Evolutionary conservation across 2,329 filamentous ascomycete species (phyloP), one percentile per base, ranked within the genome.

Genomic region (Beauveria scarabaeidicola): DNA sequence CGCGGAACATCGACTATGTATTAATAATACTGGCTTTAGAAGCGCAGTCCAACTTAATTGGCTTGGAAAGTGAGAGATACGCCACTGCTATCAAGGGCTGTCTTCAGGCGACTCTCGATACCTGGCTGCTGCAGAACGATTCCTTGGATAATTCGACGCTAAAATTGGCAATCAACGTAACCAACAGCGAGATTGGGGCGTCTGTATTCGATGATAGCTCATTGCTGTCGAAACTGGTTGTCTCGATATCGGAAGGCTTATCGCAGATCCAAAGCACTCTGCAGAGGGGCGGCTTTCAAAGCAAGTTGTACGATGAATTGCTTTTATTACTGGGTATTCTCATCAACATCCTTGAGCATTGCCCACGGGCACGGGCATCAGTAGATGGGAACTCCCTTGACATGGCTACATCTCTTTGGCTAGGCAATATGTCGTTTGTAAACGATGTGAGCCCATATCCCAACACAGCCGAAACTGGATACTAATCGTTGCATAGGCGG

Each of bases 341-440:
- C 73, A 96, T 96, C 71, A 97, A 97, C 67, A 82, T 97, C 58
- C 83, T 90, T 9, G 91, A 96, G 70, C 87, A 90, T 68, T 91
- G 86, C 67, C 77, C 84, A 17, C 71, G 78, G 23, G 86, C 88
- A 13, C 79, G 86, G 57, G 70, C 74, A 19, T 70, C 69, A 6
- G 61, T 75, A 3, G 65, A 66, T 0, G 64, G 63, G 10, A 63
- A 63, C 67, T 76, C 83, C 8, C 72, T 91, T 40, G 79, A 85
- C 52, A 73, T 73, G 53, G 77, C 95, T 40, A 77, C 89, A 36
- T 73, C 74, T 43, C 75, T 88, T 10, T 95, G 91, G 72, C 74
- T 86, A n/a, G 79, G 84, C 46, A 85, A 88, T 63, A 81, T 85
- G 64, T 79, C 84, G 63, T 81, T 79, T 52, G 84, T 85, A 51